phyloP scores from a whole-genome alignment of 2,329 filamentous ascomycete species.

The Didymella sp. region DNA sequence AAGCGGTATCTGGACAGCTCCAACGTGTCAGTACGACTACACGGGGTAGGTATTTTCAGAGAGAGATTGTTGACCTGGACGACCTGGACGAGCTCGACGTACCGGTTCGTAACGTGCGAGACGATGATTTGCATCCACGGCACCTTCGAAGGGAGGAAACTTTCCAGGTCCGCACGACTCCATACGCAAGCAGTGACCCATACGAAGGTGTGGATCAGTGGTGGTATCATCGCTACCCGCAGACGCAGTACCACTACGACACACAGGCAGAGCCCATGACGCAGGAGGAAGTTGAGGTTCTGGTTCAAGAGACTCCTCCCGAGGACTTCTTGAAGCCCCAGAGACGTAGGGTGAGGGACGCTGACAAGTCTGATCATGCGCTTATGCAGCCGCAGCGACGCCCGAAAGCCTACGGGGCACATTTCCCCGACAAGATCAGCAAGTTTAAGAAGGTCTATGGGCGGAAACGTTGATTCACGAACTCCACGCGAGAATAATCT shows the following conservation, averaged over 20 bases:
- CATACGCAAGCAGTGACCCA: not conserved
- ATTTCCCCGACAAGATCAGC: not conserved
- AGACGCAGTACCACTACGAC: constrained; percentile 11
- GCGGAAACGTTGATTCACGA: constrained; percentile 3
- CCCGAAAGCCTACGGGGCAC: not conserved
- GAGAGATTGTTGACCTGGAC: constrained; percentile 12
- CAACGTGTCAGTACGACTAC: constrained; percentile 12
- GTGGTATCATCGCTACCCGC: constrained; percentile 13
- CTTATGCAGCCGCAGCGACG: not conserved
- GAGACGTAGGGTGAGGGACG: not conserved
- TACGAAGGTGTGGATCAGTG: not conserved
- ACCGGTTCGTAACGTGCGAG: not conserved
- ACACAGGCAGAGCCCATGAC: constrained; percentile 7
- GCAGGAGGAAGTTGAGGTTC: not conserved
- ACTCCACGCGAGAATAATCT: not conserved
- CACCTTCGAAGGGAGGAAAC: not conserved
- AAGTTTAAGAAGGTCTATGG: constrained; percentile 15
- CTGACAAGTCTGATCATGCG: not conserved
- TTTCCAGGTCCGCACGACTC: constrained; percentile 6
- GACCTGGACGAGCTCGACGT: constrained; percentile 9
- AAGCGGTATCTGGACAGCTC: not conserved
- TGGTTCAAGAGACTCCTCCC: constrained; percentile 17
- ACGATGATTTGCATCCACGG: not conserved
- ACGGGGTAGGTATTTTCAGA: constrained; percentile 8
- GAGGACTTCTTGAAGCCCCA: not conserved